Base-by-base conservation (phyloP, 495 filamentous ascomycete genomes). In the Chaetomium tenue region DNA sequence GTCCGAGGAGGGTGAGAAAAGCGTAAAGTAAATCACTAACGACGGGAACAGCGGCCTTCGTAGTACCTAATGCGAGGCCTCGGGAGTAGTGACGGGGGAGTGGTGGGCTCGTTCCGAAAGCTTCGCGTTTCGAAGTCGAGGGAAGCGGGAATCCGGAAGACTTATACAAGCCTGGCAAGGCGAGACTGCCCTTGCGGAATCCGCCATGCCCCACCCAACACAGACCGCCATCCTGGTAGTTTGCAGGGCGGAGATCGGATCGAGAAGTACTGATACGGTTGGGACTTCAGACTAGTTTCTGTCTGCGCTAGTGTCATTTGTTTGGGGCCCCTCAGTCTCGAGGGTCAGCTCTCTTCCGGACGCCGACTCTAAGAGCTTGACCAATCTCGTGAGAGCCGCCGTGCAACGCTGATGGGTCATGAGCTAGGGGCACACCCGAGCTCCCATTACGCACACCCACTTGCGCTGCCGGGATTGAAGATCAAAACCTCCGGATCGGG, bases 311-410 rank as follows among this genome's bases (percentile, higher is more conserved):
- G 66, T 30, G 53, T 39, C 13, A 13, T 28, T 47, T 57, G 52
- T 57, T 40, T 11, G 12, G 30, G 30, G 33, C 16, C 57, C 56
- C 40, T 44, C 22, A 47, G 47, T 52, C 5, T 56, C 47, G 54
- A 59, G 25, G 25, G 60, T 63, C 61, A 64, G 61, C 66, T 64
- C 42, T 39, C 25, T 28, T 23, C 18, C 63, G 23, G 46, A 58
- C 50, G 55, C 61, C 61, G 47, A 39, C 55, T 51, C 57, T 57
- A 18, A 53, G 59, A 47, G 57, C 33, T 40, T 48, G 57, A 26
- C 63, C 66, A 65, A 66, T 65, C 63, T 50, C 37, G 40, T 40
- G 11, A 60, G 40, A 30, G 46, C 40, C 22, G 54, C 39, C 23
- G 63, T 58, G 58, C 28, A 55, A 61, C 53, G n/a, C 4, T 28